Evolutionary conservation across 2,329 filamentous ascomycete species (phyloP), one percentile per base, ranked within the genome.

Genomic region (Knufia fluminis): DNA sequence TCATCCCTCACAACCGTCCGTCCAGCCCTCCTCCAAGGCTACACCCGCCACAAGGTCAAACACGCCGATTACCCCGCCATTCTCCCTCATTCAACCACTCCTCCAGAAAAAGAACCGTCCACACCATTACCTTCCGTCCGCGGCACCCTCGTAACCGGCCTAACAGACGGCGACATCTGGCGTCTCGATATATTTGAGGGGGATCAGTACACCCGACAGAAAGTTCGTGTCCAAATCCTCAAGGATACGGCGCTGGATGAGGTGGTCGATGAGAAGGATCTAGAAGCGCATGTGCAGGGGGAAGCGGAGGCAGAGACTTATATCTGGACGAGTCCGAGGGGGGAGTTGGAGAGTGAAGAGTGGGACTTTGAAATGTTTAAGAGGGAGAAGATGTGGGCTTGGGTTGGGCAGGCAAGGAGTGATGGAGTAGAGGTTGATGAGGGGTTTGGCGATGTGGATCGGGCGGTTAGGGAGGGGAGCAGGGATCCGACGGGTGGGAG

Each of bases 291-390:
- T 43, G 68, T 73, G 55, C 60, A 52, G 22, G 62, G 64, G 28
- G 64, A 66, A 49, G 72, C 76, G 45, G 66, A 72, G 52, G 76
- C 81, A 2, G 71, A 76, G 46, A 79, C 80, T 10, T 90, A 90
- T 62, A 74, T 89, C 3, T 89, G 77, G 66, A 70, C 72, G 39
- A 64, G 62, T 12, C 54, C 70, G 1, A 64, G 69, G 14, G 56
- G 66, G 0, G 32, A 61, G 0, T 68, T 97, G 16, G 87, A 94
- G 65, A 71, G 77, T 26, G 67, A 71, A 19, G 89, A 95, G 65
- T 97, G 91, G 91, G 86, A 94, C 64, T 92, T 89, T 68, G 80
- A 83, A 42, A 80, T 85, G 54, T 97, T 96, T 63, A 79, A 83
- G 53, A 73, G 74, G 59, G 82, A 92, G 54, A 94, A 89, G 71